Evolutionary conservation across 257 asterid genomes (phyloP).

Genomic region (Asclepias syriaca): DNA sequence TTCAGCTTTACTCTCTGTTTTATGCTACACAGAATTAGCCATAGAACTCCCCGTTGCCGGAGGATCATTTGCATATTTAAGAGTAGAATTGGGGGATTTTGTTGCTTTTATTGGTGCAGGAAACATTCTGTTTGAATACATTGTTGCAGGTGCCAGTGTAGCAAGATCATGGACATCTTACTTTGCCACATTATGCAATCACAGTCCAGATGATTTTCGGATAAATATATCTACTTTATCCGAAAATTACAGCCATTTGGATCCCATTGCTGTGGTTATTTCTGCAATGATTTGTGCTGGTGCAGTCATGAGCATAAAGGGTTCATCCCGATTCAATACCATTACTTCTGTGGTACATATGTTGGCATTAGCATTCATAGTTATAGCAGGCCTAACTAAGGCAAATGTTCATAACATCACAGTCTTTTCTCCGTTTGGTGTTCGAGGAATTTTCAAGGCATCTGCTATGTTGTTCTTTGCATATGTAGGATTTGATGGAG

Average conservation of each 20-base stretch:
- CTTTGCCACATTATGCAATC: conserved; percentile 22
- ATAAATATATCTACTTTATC: conserved; percentile 12
- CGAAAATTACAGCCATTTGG: conserved; percentile 20
- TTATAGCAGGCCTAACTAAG: conserved; percentile 21
- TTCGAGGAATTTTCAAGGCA: conserved; percentile 18
- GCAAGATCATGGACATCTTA: conserved; percentile 30
- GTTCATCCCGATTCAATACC: conserved; percentile 20
- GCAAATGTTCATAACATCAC: conserved; percentile 15
- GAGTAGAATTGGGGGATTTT: conserved; percentile 26
- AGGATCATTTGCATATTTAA: conserved; percentile 27
- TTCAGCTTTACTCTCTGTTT: conserved; percentile 16
- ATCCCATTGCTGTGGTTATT: conserved; percentile 22
- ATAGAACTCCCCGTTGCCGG: conserved; percentile 27
- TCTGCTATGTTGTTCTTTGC: conserved; percentile 23
- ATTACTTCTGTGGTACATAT: conserved; percentile 17
- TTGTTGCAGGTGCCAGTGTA: conserved; percentile 19
- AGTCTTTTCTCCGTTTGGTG: conserved; percentile 19
- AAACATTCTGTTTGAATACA: conserved; percentile 22
- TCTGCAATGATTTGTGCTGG: conserved; percentile 12
- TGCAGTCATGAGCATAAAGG: conserved; percentile 21
- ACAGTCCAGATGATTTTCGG: conserved; percentile 21
- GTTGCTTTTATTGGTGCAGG: conserved; percentile 25
- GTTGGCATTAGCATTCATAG: conserved; percentile 10
- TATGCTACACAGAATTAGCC: conserved; percentile 21
- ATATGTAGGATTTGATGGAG: conserved; percentile 24